Evolutionary conservation across 192 early-diverging fungal species (phyloP), one percentile per base, ranked within the genome.

Genomic region (Podila epicladia): DNA sequence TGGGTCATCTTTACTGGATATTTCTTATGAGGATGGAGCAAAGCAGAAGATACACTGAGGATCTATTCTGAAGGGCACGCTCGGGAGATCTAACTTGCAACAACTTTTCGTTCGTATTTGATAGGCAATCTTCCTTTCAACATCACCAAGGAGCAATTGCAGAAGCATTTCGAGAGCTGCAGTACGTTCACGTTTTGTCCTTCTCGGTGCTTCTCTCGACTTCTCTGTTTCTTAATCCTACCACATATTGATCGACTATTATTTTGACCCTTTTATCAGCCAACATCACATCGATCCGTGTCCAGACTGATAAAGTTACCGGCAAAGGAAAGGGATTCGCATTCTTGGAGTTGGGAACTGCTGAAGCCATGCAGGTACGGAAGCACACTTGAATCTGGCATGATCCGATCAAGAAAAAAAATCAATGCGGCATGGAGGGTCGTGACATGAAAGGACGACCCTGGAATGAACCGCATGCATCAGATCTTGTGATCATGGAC

Each of bases 271-370:
- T 20, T 20, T 5, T 1, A 28, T 5, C 60, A 69, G 88, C 82
- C 67, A 82, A 71, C 28, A 87, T 89, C n/a, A 70, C 82, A 17
- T 90, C 91, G 0, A 85, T 90, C 7, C 91, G 92, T 32, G 69
- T 93, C 26, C 87, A 91, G 75, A 91, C 91, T 26, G 87, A 93
- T 69, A 93, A 91, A 71, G 75, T 82, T 3, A 92, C 92, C 1
- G 88, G 88, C 58, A 91, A 91, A 76, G 89, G 89, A 67, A 90
- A 91, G 58, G 92, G 92, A 3, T 93, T 92, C 82, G 91, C 92
- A 26, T 93, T 93, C 84, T 82, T 90, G 35, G 92, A 93, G 75
- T 89, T 93, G 65, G 85, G 76, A 17, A 80, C 82, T 33, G 73
- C 86, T 20, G 82, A 83, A 12, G 69, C 88, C 35, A 64, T 92